Base-by-base conservation (phyloP, 306 rosid genomes). In the Ceratonia siliqua region DNA sequence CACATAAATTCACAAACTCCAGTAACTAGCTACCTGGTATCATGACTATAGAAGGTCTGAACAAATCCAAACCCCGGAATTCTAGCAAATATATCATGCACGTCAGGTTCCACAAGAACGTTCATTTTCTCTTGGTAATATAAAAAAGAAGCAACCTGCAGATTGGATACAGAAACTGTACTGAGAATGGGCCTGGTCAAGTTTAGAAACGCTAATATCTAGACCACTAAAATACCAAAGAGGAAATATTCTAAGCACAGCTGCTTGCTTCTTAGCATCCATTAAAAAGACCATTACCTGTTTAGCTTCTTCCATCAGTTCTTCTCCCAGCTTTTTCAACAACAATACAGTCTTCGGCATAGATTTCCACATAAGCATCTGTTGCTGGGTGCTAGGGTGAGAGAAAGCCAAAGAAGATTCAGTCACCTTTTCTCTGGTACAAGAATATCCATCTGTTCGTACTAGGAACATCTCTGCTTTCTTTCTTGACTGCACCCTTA, bases 361-460 rank as follows among this genome's bases (percentile, higher is more conserved):
- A 43, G 99, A 83, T 82, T 94, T 94, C 99, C 99, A 94, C 99
- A 94, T 94, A 70, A 94, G 99, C 99, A 94, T 94, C 79, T 94
- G 99, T 70, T 94, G 99, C 83, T 94, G 99, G 39, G 99, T 94
- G 85, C 89, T 94, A 58, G 99, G 97, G 81, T 94, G 99, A 71
- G 89, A 77, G 85, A 94, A 94, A 67, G 99, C 99, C 78, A 94
- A 83, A 73, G 99, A 94, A 76, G 99, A 86, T 86, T 90, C 96
- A 0, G 99, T 94, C 85, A 94, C 99, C 78, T 92, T 94, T 83
- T 94, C 99, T 86, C 99, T 88, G 57, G 93, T 58, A 82, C 99
- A 94, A 55, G 99, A 92, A 72, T 88, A 92, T 73, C 99, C 99
- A 83, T 92, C 99, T 33, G 99, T 94, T 56, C 99, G 89, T 59